Conservation (phyloP, 1,284 basidiomycete species). For the Ganoderma multipileum region DNA sequence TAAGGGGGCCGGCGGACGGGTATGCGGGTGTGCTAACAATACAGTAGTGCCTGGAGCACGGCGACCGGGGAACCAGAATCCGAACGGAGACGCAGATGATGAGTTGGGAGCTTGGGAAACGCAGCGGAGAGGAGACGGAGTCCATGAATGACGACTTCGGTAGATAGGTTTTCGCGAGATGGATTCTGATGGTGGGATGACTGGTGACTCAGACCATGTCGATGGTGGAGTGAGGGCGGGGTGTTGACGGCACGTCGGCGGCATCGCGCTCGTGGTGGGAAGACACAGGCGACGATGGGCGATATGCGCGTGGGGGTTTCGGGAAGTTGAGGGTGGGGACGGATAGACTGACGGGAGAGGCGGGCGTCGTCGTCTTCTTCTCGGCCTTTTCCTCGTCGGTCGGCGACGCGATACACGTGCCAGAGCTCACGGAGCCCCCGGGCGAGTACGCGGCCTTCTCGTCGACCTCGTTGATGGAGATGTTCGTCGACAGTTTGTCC, state of each 20-base stretch:
- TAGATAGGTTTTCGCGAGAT: neutral
- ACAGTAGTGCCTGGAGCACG: conserved; percentile 15
- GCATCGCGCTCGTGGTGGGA: conserved; percentile 15
- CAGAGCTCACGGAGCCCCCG: conserved; percentile 31
- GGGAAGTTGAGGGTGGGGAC: conserved; percentile 25
- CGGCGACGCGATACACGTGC: conserved; percentile 33
- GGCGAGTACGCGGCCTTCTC: conserved; percentile 37
- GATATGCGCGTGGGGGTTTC: conserved; percentile 20
- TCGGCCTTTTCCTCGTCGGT: conserved; percentile 26
- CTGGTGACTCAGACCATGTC: conserved; percentile 33
- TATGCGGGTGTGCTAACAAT: conserved; percentile 23
- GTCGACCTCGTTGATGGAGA: conserved; percentile 36
- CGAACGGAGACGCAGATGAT: conserved; percentile 1
- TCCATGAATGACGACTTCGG: neutral
- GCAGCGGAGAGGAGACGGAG: conserved; percentile 12
- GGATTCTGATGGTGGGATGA: neutral
- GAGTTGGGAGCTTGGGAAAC: conserved; percentile 6
- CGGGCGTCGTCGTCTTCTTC: conserved; percentile 7
- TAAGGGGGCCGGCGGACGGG: conserved; percentile 1
- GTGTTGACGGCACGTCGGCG: conserved; percentile 34
- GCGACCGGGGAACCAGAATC: conserved; percentile 17
- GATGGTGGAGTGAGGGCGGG: conserved; percentile 30
- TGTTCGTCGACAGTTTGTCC: conserved; percentile 41
- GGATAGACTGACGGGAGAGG: conserved; percentile 12
- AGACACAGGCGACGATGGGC: conserved; percentile 10